These are phyloP conservation scores for Aspergillus sp. DNA, from an alignment of 2,329 filamentous ascomycete genomes.

Conservation along the genomic window DNA sequence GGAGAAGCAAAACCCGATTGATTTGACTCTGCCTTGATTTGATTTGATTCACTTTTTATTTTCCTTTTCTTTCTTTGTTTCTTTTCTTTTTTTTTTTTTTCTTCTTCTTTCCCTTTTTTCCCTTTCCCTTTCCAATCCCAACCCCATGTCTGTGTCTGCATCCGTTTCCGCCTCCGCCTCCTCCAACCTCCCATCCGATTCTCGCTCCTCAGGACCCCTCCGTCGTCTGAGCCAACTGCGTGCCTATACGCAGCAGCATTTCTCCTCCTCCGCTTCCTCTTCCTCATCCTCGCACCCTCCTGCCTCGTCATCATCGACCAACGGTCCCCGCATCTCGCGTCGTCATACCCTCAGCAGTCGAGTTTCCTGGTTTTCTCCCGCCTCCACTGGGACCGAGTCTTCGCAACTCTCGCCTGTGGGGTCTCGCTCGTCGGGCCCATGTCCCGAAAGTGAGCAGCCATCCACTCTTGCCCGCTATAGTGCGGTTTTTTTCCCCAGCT, in stretches of 20 bases:
- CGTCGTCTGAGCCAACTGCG: constrained; percentile 45
- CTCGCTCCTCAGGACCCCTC: constrained; percentile 36
- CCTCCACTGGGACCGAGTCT: constrained; percentile 27
- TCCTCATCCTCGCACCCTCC: too few species aligned
- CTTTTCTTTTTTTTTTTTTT: too few species aligned
- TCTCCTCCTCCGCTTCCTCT: constrained; percentile 17
- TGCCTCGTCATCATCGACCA: constrained; percentile 20
- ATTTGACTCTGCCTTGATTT: too few species aligned
- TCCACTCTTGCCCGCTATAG: constrained; percentile 23
- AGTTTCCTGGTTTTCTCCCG: constrained; percentile 38
- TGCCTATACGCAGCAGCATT: constrained; percentile 39
- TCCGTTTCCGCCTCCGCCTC: constrained; percentile 42
- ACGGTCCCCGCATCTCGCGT: constrained; percentile 29
- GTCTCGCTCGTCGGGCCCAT: constrained; percentile 27
- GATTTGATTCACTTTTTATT: too few species aligned
- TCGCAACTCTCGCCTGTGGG: constrained; percentile 23
- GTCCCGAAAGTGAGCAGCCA: constrained; percentile 32
- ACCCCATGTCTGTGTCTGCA: constrained; percentile 33
- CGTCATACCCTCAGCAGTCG: constrained; percentile 41
- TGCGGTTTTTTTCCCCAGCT: constrained; percentile 20
- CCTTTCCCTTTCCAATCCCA: background rate
- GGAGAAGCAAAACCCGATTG: too few species aligned
- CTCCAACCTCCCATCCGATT: constrained; percentile 30
- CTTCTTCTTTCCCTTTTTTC: too few species aligned
- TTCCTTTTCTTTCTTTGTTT: too few species aligned